phyloP scores from a whole-genome alignment of 371 early-diverging fungal genomes.

The Mortierella sp. region DNA sequence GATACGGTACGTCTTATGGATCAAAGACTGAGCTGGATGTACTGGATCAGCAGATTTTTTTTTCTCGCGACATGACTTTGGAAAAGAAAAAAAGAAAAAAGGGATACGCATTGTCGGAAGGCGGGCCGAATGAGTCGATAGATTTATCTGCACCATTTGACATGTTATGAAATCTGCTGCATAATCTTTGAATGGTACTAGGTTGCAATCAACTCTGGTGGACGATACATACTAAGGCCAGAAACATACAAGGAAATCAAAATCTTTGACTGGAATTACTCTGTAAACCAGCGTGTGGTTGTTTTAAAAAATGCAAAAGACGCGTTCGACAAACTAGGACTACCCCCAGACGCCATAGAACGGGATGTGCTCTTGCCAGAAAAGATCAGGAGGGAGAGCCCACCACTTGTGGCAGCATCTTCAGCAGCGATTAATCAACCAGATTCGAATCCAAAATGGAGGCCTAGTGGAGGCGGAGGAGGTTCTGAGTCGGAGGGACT shows the following conservation, averaged over 20 bases:
- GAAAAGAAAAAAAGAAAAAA: background rate
- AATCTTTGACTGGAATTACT: conserved; percentile 66
- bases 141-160: too few relatives aligned
- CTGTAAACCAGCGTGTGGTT: conserved; percentile 53
- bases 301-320: conserved; percentile 58
- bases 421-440: conserved; percentile 38
- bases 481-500: conserved; percentile 50
- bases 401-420: conserved; percentile 48
- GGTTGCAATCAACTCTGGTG: conserved; percentile 35
- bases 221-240: conserved; percentile 57
- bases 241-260: conserved; percentile 63
- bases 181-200: background rate
- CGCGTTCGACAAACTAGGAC: conserved; percentile 61
- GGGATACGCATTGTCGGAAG: too few relatives aligned
- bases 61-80: background rate
- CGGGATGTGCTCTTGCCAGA: conserved; percentile 54
- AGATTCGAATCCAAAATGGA: conserved; percentile 21
- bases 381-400: conserved; percentile 43
- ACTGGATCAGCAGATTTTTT: background rate
- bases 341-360: conserved; percentile 62
- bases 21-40: background rate
- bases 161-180: too few relatives aligned
- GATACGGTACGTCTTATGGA: conserved; percentile 39
- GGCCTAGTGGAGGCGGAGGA: conserved; percentile 19
- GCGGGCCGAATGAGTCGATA: too few relatives aligned